Evolutionary conservation across 164 flowering plant species (phyloP).

Genomic region (Taxillus chinensis): DNA sequence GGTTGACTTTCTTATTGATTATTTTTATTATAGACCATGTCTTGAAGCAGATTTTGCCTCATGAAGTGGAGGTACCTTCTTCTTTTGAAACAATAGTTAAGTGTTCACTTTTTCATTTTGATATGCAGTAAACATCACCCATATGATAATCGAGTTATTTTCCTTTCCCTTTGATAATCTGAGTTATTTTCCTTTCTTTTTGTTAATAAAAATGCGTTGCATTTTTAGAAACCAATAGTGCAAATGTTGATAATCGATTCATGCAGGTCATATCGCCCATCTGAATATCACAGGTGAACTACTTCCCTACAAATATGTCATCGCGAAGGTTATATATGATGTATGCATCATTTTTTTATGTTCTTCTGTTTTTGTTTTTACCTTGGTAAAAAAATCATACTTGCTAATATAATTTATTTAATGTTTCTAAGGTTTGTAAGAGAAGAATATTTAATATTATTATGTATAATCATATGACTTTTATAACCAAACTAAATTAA

Average conservation of each 20-base stretch:
- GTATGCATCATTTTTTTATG: slow-evolving; percentile 37
- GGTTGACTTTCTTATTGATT: not conserved
- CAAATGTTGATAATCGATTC: slow-evolving; percentile 4
- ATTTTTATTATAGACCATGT: slow-evolving; percentile 52
- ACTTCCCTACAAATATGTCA: slow-evolving; percentile 79
- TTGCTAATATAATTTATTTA: no score
- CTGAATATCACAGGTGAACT: slow-evolving; percentile 78
- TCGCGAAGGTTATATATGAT: slow-evolving; percentile 95
- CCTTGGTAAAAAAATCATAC: no score
- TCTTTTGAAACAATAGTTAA: slow-evolving; percentile 99
- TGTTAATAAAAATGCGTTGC: no score
- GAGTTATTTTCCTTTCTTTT: not conserved
- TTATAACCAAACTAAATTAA: no score
- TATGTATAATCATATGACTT: no score
- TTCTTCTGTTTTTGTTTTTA: not conserved
- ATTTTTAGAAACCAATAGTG: not conserved
- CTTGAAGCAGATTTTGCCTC: slow-evolving; percentile 84
- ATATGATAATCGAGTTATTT: no score
- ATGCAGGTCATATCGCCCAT: slow-evolving; percentile 97
- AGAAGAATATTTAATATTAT: no score
- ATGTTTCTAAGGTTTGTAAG: no score
- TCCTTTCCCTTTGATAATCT: no score
- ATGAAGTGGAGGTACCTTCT: slow-evolving; percentile 86
- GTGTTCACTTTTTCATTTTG: slow-evolving; percentile 19
- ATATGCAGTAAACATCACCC: no score